These are phyloP conservation scores for Batkoa obscura DNA, from an alignment of 371 early-diverging fungal species.

Conservation along the genomic window DNA sequence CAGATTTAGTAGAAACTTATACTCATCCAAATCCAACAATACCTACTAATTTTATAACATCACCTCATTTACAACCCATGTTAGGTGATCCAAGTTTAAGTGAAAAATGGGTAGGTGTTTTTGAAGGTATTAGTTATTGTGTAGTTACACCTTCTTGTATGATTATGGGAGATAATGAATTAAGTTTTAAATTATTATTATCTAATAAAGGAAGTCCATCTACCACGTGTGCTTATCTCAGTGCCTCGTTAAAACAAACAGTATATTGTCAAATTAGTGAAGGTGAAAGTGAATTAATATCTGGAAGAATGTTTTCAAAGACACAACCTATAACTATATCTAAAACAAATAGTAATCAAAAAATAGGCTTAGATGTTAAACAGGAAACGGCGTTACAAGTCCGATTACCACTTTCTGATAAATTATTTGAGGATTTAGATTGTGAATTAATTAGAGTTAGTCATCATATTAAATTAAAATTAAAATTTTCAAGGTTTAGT, in stretches of 20 bases:
- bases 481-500: background rate
- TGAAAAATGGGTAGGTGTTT: background rate
- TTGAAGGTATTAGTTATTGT: background rate
- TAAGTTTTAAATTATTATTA: background rate
- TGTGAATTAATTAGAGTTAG: constrained; percentile 3
- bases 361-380: background rate
- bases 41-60: background rate
- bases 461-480: background rate
- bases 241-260: background rate
- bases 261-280: background rate
- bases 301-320: background rate
- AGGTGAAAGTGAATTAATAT: background rate
- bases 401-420: background rate
- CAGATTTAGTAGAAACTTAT: background rate
- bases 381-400: background rate
- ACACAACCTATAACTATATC: background rate
- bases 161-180: background rate
- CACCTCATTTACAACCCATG: background rate
- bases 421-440: constrained; percentile 2
- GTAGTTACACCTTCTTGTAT: background rate
- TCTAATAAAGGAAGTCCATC: background rate
- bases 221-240: background rate
- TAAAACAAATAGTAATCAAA: background rate
- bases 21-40: background rate
- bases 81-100: background rate